Base-by-base conservation (phyloP, 2,329 filamentous ascomycete species). In the Calycina herbarum region DNA sequence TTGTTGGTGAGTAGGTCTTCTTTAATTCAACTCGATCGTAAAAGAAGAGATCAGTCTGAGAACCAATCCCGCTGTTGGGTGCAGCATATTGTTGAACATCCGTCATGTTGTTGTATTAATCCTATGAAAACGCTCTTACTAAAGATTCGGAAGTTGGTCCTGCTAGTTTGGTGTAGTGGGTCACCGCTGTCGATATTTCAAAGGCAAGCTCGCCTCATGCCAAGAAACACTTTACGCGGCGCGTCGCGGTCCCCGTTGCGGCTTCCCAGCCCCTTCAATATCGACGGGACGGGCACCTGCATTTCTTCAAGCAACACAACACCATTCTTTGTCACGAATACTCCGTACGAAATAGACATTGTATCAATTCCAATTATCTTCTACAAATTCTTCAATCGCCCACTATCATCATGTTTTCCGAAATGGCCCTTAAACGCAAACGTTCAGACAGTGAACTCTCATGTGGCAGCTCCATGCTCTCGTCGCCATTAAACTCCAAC, bases 381-480 rank as follows among this genome's bases (percentile, higher is more conserved):
- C 45, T 24, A 51, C 10, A 51, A 20, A 24, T 11, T 24, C n/a
- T 24, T 11, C 45, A 51, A 11, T 20, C 0, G 42, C 42, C 42
- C 17, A 48, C 17, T 20, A 10, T 8, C 42, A 48, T 2, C 35
- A 38, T 38, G 10, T 38, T 35, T 35, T n/a, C 60, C 38, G 38
- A 66, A 24, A 86, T 86, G 83, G 75, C 82, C 31, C 78, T 87
- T 73, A 89, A 89, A 75, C 86, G 87, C 77, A 89, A 89, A 79
- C 83, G 86, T 56, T 89, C 86, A 71, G 81, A 83, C 64, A 85
- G 84, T 27, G 85, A 87, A 74, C 78, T 87, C 66, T 83, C 81
- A 59, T 78, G 79, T 42, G 80, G 80, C 42, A 81, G 79, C 61
- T 77, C 78, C 66, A 78, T 78, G 6, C 76, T 83, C 10, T 79